Percentiles rank a stretch among this genome's conserved stretches.
Evolutionary conservation across 2,329 filamentous ascomycete species (phyloP).

Genomic region (Penicillium brasilianum): DNA sequence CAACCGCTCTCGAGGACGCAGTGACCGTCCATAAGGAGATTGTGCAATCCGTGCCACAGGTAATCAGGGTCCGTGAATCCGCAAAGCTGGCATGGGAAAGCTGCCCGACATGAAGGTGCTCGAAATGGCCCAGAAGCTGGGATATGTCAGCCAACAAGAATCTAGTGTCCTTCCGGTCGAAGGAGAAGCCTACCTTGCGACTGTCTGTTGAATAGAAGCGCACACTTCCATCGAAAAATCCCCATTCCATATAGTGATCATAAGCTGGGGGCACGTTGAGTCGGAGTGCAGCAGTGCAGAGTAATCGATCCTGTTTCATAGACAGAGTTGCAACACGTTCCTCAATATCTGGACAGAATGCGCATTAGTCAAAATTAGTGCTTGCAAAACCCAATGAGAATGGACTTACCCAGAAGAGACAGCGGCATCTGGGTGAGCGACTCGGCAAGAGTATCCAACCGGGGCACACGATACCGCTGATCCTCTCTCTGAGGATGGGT

Average conservation of each 20-base stretch:
- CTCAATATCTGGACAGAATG: constrained; percentile 59
- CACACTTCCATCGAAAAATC: constrained; percentile 89
- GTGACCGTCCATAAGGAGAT: constrained; percentile 82
- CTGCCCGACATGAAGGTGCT: constrained; percentile 91
- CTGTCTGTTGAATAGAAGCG: constrained; percentile 88
- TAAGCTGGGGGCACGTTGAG: constrained; percentile 85
- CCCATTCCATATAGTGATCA: constrained; percentile 95
- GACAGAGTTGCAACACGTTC: constrained; percentile 82
- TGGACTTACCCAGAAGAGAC: constrained; percentile 68
- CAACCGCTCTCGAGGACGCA: constrained; percentile 69
- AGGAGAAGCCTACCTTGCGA: constrained; percentile 62
- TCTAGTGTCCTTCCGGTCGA: background rate
- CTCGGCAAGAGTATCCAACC: constrained; percentile 78
- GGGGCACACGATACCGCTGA: constrained; percentile 64
- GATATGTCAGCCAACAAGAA: background rate
- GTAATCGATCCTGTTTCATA: constrained; percentile 76
- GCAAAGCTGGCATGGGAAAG: constrained; percentile 83
- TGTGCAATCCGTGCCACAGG: constrained; percentile 89
- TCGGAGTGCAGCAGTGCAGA: constrained; percentile 82
- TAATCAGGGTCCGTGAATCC: constrained; percentile 88
- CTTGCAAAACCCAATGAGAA: background rate
- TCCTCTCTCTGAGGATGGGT: constrained; percentile 79
- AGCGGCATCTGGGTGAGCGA: constrained; percentile 78
- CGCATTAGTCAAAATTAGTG: constrained; percentile 5
- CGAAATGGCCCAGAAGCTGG: constrained; percentile 78